Conservation (phyloP, 768 basidiomycete species). For the Boletus subcaerulescens region DNA sequence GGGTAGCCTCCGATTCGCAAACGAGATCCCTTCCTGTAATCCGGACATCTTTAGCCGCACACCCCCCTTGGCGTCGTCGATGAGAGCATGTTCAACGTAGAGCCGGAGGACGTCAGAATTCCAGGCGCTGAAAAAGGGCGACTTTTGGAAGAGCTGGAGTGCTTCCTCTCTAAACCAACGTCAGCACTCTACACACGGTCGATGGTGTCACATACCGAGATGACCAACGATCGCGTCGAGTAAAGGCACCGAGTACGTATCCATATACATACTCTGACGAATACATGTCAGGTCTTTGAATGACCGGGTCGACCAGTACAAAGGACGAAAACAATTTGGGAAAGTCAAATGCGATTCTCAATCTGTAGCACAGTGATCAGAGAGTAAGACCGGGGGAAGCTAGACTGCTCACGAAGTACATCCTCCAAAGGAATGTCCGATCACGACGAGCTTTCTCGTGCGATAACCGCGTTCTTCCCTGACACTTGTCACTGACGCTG, state of each 20-base stretch:
- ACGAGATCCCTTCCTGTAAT: slow-evolving; percentile 62
- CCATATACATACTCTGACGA: neutral
- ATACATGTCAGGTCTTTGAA: slow-evolving; percentile 28
- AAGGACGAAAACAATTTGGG: slow-evolving; percentile 71
- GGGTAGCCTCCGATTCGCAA: slow-evolving; percentile 41
- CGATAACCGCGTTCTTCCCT: slow-evolving; percentile 49
- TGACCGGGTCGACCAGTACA: slow-evolving; percentile 78
- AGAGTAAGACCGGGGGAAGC: too few species aligned
- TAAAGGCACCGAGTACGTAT: slow-evolving; percentile 44
- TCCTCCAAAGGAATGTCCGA: slow-evolving; percentile 88
- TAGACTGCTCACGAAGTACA: slow-evolving; percentile 58
- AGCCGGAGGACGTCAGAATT: slow-evolving; percentile 55
- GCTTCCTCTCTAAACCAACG: slow-evolving; percentile 55
- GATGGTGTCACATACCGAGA: slow-evolving; percentile 43
- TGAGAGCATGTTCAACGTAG: slow-evolving; percentile 60
- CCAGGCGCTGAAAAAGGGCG: slow-evolving; percentile 72
- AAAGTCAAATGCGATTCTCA: slow-evolving; percentile 59
- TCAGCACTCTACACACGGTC: neutral
- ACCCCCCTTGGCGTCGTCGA: slow-evolving; percentile 32
- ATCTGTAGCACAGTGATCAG: slow-evolving; percentile 34
- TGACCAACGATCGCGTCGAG: slow-evolving; percentile 60
- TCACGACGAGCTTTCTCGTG: slow-evolving; percentile 54
- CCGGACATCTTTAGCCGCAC: slow-evolving; percentile 64
- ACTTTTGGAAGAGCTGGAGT: slow-evolving; percentile 41
- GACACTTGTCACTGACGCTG: slow-evolving; percentile 37